Evolutionary conservation across 805 yeast genomes (phyloP), one percentile per base, ranked within the genome.

Genomic region (Ogataea nitratoaversa): DNA sequence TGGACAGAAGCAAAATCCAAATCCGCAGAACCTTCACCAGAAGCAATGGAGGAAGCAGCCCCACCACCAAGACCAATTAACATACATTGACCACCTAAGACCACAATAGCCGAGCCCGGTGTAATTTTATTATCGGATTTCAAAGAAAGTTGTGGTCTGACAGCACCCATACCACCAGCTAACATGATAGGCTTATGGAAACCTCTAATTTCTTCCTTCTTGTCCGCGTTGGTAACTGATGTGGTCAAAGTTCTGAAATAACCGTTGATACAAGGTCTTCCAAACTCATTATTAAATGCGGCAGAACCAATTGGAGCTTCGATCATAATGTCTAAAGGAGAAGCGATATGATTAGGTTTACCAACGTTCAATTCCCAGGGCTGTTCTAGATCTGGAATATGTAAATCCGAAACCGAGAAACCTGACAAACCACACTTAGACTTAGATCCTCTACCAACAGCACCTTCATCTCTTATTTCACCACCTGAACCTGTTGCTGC

Each of bases 401-500:
- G 72, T 62, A 93, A 74, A 65, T 93, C 98, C 30, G 95, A 82
- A 18, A 89, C 96, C 9, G 95, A 76, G 65, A 81, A 93, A 8
- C 99, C 99, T 31, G 95, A 73, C 46, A 93, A 72, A 40, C 99
- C 99, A 59, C 97, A 95, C 67, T 93, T 91, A 32, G 98, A 79
- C 65, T 88, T 88, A 19, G 98, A 91, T 34, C 99, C 99, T 63
- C 97, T 80, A 48, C 99, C 99, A 19, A 93, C 96, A 23, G 99
- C 99, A 68, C 97, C 99, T 70, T 93, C 99, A 66, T 93, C 99
- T 74, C 99, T 86, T 57, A 93, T 93, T 68, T 93, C 99, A 71
- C 99, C 99, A 63, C 99, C 99, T 9, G 98, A 90, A 48, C 99
- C 99, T 12, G 99, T 93, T 32, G 99, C 95, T 24, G 99, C 99